A percentile compares a stretch with the other conserved stretches of the same genome.
phyloP scores from a whole-genome alignment of 2,329 filamentous ascomycete genomes.

The Venturia pyrina region DNA sequence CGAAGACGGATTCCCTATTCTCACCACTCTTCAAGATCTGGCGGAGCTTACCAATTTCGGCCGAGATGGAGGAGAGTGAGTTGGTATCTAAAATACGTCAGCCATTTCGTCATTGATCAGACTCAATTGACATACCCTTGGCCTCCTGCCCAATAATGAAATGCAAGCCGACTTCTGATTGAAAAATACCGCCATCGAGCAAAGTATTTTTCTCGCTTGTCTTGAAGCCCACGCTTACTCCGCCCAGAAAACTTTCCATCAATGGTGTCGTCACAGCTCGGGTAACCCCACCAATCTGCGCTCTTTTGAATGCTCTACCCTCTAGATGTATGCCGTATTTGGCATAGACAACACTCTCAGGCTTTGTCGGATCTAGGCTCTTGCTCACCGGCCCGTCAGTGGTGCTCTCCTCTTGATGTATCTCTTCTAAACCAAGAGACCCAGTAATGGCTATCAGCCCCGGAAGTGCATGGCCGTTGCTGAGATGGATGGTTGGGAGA shows the following conservation, averaged over 20 bases:
- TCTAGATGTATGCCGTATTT: slow-evolving; percentile 29
- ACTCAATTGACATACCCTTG: slow-evolving; percentile 20
- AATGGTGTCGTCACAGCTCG: slow-evolving; percentile 48
- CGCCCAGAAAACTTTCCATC: slow-evolving; percentile 37
- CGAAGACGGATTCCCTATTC: slow-evolving; percentile 29
- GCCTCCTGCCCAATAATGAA: slow-evolving; percentile 31
- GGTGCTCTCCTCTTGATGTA: slow-evolving; percentile 45
- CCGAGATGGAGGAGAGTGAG: slow-evolving; percentile 18
- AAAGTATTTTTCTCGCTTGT: slow-evolving; percentile 40
- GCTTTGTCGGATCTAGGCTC: slow-evolving; percentile 30
- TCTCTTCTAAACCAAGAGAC: slow-evolving; percentile 52
- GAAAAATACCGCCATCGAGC: slow-evolving; percentile 40
- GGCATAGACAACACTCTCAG: slow-evolving; percentile 1
- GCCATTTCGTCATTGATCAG: neutral
- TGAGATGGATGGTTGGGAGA: slow-evolving; percentile 36
- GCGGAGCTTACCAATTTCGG: slow-evolving; percentile 24
- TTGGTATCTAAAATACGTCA: neutral
- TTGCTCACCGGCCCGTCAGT: slow-evolving; percentile 43
- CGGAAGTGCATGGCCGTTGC: slow-evolving; percentile 51
- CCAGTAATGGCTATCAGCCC: slow-evolving; percentile 53
- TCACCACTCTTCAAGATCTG: slow-evolving; percentile 26
- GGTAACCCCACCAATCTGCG: slow-evolving; percentile 44
- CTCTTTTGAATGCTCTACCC: slow-evolving; percentile 31
- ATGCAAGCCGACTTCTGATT: slow-evolving; percentile 45
- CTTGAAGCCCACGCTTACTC: slow-evolving; percentile 49